Evolutionary conservation across 805 yeast species (phyloP).

Genomic region (Suhomyces canberraensis): DNA sequence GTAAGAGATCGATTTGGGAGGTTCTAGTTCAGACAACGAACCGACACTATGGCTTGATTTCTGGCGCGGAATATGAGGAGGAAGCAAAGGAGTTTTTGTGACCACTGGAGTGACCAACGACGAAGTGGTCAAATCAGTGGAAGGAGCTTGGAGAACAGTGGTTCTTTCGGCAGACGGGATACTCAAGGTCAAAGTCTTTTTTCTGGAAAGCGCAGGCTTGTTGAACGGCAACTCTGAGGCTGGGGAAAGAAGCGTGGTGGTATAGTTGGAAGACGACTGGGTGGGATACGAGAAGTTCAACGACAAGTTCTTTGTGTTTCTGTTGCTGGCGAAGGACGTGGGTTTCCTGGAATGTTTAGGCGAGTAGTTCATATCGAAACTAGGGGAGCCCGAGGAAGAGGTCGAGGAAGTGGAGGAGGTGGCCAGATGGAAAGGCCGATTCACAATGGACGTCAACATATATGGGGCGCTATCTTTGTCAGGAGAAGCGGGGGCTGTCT

Average conservation of each 20-base stretch:
- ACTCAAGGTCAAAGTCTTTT: slow-evolving; percentile 15
- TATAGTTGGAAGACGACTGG: slow-evolving; percentile 4
- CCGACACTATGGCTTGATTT: slow-evolving; percentile 1
- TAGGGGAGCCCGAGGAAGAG: not conserved
- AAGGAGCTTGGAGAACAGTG: not conserved
- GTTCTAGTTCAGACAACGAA: slow-evolving; percentile 2
- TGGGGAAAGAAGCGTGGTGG: slow-evolving; percentile 6
- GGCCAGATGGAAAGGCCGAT: not conserved
- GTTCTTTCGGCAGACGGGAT: slow-evolving; percentile 10
- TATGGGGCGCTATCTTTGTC: not conserved
- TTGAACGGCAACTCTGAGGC: slow-evolving; percentile 9
- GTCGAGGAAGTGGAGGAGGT: not conserved
- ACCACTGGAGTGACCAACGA: slow-evolving; percentile 17
- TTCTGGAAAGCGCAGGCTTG: slow-evolving; percentile 10
- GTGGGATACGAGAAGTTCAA: slow-evolving; percentile 20
- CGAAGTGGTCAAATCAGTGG: not conserved
- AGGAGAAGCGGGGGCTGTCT: not conserved
- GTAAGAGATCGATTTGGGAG: slow-evolving; percentile 9
- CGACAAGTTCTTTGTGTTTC: slow-evolving; percentile 39
- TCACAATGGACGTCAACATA: not conserved
- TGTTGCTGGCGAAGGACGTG: slow-evolving; percentile 21
- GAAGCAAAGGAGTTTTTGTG: slow-evolving; percentile 17
- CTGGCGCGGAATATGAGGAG: slow-evolving; percentile 11
- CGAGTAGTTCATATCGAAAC: slow-evolving; percentile 28
- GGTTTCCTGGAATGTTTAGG: slow-evolving; percentile 37